A percentile compares a stretch with the other conserved stretches of the same genome.
Evolutionary conservation across 2,329 filamentous ascomycete genomes (phyloP).

Genomic region (Parascedosporium putredinis): DNA sequence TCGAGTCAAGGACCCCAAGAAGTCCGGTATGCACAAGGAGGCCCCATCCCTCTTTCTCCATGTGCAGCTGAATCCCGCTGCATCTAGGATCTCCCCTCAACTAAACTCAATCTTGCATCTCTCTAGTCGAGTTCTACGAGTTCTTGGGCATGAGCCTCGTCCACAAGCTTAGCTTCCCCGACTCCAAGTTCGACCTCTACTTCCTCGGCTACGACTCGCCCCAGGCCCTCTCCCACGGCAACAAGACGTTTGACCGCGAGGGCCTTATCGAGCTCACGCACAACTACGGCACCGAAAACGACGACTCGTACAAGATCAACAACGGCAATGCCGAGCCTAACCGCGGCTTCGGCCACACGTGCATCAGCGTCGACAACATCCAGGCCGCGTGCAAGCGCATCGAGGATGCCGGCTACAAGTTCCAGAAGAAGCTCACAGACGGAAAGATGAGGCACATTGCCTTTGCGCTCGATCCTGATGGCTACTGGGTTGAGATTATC

Average conservation of each 20-base stretch:
- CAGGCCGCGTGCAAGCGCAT: constrained; percentile 83
- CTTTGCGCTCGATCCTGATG: constrained; percentile 81
- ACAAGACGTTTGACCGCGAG: constrained; percentile 68
- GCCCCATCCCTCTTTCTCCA: background rate
- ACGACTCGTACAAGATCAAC: constrained; percentile 67
- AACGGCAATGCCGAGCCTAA: constrained; percentile 89
- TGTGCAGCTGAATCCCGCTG: background rate
- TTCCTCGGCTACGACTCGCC: constrained; percentile 84
- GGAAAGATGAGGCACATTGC: constrained; percentile 82
- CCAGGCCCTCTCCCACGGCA: constrained; percentile 60
- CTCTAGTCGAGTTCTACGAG: constrained; percentile 78
- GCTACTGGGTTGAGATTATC: constrained; percentile 79
- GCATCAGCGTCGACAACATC: constrained; percentile 72
- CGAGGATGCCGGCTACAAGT: constrained; percentile 81
- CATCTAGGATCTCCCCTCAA: too few species aligned
- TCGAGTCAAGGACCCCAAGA: constrained; percentile 87
- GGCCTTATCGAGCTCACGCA: constrained; percentile 80
- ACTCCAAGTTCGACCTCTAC: constrained; percentile 90
- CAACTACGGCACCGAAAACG: constrained; percentile 81
- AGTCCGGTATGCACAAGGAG: constrained; percentile 43
- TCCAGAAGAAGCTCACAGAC: constrained; percentile 90
- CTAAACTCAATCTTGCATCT: background rate
- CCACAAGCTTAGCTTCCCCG: constrained; percentile 70
- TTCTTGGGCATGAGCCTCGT: constrained; percentile 80
- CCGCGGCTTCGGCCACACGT: constrained; percentile 77